Evolutionary conservation across 2,329 filamentous ascomycete species (phyloP), one percentile per base, ranked within the genome.

Genomic region (Diaporthe eres): DNA sequence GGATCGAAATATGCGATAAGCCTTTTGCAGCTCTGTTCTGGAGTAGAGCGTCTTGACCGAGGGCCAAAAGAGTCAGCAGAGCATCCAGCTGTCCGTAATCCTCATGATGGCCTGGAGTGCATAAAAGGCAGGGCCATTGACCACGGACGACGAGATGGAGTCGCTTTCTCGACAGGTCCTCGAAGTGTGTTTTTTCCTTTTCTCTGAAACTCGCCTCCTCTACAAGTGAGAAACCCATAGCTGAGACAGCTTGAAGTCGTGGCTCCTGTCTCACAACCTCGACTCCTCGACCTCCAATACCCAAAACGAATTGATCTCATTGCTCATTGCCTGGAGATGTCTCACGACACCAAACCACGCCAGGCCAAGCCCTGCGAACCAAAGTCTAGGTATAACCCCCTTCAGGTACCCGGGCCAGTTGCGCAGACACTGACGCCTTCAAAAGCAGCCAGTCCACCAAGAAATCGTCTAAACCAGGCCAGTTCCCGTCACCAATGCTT

Each of bases 401-500:
- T 3, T 39, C 10, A 8, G 17, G 12, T 25, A 34, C 39, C 25
- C 17, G 19, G n/a, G 49, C 57, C 13, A 10, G 17, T 31, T 4
- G 22, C 53, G 39, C 28, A 37, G 39, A 17, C 34, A 25, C 67
- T 76, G 58, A 76, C 58, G 9, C 15, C 22, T 39, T 37, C 34
- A 17, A 3, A 28, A 72, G 39, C 17, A 39, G 57, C 44, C 61
- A 67, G 25, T 19, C 65, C 34, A 17, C 47, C n/a, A 63, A 72
- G 25, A 47, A 57, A 17, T 13, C 55, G 12, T 55, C 73, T 42
- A 44, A 44, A 37, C 28, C 6, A 63, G 63, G 25, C 28, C 25
- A 65, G 12, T 17, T 34, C 12, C 70, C 71, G 17, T 75, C 76
- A 22, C 74, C 72, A 34, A 77, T 77, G 76, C 74, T 77, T 34